Percentiles rank a stretch among this genome's conserved stretches.
Evolutionary conservation across 2,329 filamentous ascomycete species (phyloP).

Genomic region (Ilyonectria destructans): DNA sequence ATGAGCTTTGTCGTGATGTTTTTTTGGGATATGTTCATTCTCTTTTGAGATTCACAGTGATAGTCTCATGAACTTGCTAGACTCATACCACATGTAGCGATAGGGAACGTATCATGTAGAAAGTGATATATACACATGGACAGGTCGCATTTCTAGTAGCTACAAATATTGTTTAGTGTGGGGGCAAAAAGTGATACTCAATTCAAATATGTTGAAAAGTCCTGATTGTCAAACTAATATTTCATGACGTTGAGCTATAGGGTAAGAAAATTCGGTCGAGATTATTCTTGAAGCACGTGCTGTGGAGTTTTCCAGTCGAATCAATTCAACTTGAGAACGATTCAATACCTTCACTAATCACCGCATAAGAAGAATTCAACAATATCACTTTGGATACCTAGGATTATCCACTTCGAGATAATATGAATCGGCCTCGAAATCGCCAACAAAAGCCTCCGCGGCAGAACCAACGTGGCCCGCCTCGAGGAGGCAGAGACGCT

Average conservation of each 20-base stretch:
- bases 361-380: background rate
- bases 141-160: too few species aligned
- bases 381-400: background rate
- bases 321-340: background rate
- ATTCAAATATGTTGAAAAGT: background rate
- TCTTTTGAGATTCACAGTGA: too few species aligned
- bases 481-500: constrained; percentile 34
- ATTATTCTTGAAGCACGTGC: background rate
- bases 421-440: constrained; percentile 55
- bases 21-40: too few species aligned
- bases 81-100: too few species aligned
- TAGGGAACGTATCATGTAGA: too few species aligned
- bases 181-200: too few species aligned
- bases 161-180: too few species aligned
- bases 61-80: too few species aligned
- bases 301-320: background rate
- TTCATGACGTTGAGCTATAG: background rate
- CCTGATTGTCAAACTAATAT: too few species aligned
- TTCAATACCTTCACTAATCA: background rate
- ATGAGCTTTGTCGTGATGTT: too few species aligned
- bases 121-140: too few species aligned
- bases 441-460: constrained; percentile 51
- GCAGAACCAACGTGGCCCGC: constrained; percentile 40
- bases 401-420: background rate
- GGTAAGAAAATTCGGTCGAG: background rate